Evolutionary conservation across 495 filamentous ascomycete species (phyloP), one percentile per base, ranked within the genome.

Genomic region (Talaromyces thailandensis): DNA sequence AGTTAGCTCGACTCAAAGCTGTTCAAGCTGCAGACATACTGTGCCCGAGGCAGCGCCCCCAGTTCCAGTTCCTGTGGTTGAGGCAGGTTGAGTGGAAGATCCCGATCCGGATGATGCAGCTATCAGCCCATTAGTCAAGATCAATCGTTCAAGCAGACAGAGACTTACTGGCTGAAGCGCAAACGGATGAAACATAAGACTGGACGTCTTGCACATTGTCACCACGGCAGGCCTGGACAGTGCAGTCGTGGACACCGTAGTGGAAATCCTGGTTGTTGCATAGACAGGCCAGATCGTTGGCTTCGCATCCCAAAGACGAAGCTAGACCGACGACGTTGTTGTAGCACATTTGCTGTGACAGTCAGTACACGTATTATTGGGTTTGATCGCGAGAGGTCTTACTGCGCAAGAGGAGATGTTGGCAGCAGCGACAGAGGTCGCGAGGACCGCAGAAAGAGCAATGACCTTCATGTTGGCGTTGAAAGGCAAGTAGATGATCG

Each of bases 201-300:
- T 79, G 53, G 12, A 76, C 75, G 62, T 71, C 71, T 25, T 62
- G 63, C 11, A 74, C 68, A 59, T 81, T 76, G 62, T 77, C 76
- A 16, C 72, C 68, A 14, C 74, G 71, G 79, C 91, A 95, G 57
- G 82, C 79, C 74, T 88, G 71, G 61, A 76, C 71, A 58, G 89
- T 82, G 81, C 91, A 96, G 76, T 96, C 91, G 55, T 84, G 87
- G 63, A 96, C 78, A 69, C 91, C 91, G 68, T 84, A 88, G 63
- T 73, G 71, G 73, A 92, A 95, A 81, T 91, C 68, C 40, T 67
- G 56, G 63, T 83, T 82, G 45, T 75, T 79, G 83, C 91, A 96
- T 53, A 93, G 82, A 79, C 91, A 96, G 40, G 68, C 67, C 37
- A 81, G 60, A 71, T 92, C 82, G 60, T 75, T 74, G 14, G 66